Percentiles rank a stretch among this genome's conserved stretches.
These are phyloP conservation scores for Brachypodium distachyon DNA, from an alignment of 202 grass and related monocot genomes.

Conservation along the genomic window DNA sequence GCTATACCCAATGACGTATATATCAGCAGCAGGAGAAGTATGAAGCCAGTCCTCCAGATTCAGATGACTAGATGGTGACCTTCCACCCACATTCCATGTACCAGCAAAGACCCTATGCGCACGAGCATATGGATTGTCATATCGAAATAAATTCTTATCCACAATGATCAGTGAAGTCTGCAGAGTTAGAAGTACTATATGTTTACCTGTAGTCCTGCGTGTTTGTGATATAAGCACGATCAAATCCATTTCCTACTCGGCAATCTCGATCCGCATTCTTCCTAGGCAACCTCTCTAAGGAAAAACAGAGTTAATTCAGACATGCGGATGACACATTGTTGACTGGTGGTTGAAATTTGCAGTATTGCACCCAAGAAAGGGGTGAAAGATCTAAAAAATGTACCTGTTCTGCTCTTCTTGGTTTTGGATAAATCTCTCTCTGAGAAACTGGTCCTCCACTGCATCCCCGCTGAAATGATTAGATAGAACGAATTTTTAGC, in stretches of 20 bases:
- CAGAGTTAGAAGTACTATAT: background rate
- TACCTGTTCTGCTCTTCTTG: slow-evolving; percentile 90
- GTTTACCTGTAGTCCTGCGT: slow-evolving; percentile 82
- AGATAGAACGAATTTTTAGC: background rate
- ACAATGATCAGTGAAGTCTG: background rate
- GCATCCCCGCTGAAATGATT: slow-evolving; percentile 50
- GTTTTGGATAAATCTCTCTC: slow-evolving; percentile 74
- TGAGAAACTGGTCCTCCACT: slow-evolving; percentile 66
- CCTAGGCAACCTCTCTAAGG: slow-evolving; percentile 49
- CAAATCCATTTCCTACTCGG: slow-evolving; percentile 38
- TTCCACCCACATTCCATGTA: slow-evolving; percentile 97
- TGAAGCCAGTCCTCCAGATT: slow-evolving; percentile 87
- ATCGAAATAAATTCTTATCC: slow-evolving; percentile 3
- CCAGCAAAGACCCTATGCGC: slow-evolving; percentile 63
- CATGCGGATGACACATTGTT: background rate
- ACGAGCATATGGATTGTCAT: slow-evolving; percentile 14
- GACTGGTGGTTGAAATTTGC: slow-evolving; percentile 8
- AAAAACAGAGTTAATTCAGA: slow-evolving; percentile 12
- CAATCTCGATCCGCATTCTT: slow-evolving; percentile 39
- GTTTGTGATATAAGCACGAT: slow-evolving; percentile 54
- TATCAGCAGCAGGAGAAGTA: slow-evolving; percentile 88
- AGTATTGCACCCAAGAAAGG: slow-evolving; percentile 13
- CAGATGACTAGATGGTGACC: slow-evolving; percentile 78
- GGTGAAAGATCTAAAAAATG: slow-evolving; percentile 1
- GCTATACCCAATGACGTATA: slow-evolving; percentile 84